Conservation (phyloP, 1,139 yeast species). For the Williopsis jadinii region DNA sequence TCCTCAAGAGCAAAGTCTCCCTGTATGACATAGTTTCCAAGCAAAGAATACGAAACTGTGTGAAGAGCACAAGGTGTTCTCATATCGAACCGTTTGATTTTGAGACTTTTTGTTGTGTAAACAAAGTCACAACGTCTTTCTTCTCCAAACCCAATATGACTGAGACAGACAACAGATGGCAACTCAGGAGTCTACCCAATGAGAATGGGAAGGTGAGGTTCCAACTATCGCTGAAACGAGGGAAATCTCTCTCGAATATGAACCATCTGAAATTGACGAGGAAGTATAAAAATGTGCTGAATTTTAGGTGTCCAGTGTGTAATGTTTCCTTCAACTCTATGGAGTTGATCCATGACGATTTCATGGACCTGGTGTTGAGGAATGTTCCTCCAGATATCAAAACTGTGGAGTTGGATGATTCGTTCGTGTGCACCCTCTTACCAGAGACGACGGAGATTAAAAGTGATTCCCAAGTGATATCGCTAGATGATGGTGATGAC, state of each 20-base stretch:
- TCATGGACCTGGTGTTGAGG: slow-evolving; percentile 12
- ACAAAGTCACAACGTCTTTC: neutral
- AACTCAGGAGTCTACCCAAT: neutral
- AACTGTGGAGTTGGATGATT: slow-evolving; percentile 13
- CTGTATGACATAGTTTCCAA: slow-evolving; percentile 13
- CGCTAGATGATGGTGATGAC: slow-evolving; percentile 4
- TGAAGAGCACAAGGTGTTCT: slow-evolving; percentile 9
- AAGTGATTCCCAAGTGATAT: slow-evolving; percentile 5
- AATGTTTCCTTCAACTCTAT: slow-evolving; percentile 6
- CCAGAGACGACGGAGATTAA: slow-evolving; percentile 1
- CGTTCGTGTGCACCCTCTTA: slow-evolving; percentile 8
- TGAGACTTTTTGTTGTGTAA: slow-evolving; percentile 9
- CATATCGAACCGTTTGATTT: slow-evolving; percentile 15
- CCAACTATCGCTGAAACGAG: slow-evolving; percentile 2
- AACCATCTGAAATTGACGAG: slow-evolving; percentile 6
- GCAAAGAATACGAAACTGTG: slow-evolving; percentile 12
- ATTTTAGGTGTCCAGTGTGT: slow-evolving; percentile 18
- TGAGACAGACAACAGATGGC: too few species aligned
- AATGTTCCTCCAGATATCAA: slow-evolving; percentile 8
- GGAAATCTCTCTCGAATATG: neutral
- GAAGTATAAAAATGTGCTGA: slow-evolving; percentile 3
- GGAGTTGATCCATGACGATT: slow-evolving; percentile 20
- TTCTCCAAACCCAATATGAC: slow-evolving; percentile 3
- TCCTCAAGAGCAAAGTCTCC: slow-evolving; percentile 9
- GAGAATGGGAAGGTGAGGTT: slow-evolving; percentile 1